Evolutionary conservation across 805 yeast genomes (phyloP).

Genomic region (Suhomyces vadensis): DNA sequence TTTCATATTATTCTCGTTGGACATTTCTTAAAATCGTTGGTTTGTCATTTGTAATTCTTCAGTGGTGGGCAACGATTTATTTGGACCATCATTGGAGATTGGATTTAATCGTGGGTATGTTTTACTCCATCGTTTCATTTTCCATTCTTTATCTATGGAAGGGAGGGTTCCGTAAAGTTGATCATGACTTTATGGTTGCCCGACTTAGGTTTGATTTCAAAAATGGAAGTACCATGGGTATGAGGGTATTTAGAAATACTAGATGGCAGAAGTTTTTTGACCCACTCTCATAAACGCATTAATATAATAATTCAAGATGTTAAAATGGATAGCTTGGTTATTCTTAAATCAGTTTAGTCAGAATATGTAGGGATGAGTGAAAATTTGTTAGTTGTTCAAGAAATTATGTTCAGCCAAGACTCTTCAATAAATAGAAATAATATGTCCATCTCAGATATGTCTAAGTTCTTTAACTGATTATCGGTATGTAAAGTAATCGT

Average conservation of each 20-base stretch:
- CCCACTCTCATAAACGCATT: conserved; percentile 24
- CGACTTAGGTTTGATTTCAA: conserved; percentile 37
- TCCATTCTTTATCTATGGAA: conserved; percentile 36
- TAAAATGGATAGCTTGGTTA: neutral
- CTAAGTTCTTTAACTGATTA: too few species aligned
- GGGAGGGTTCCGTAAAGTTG: conserved; percentile 30
- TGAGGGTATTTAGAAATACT: conserved; percentile 59
- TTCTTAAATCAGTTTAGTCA: too few species aligned
- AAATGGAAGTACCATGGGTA: conserved; percentile 57
- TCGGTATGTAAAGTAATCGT: too few species aligned
- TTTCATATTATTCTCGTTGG: conserved; percentile 43
- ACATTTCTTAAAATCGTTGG: conserved; percentile 35
- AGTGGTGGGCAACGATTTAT: conserved; percentile 78
- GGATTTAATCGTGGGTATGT: conserved; percentile 57
- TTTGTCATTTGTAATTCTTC: conserved; percentile 49
- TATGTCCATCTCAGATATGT: too few species aligned
- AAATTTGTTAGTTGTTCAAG: too few species aligned
- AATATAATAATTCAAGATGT: too few species aligned
- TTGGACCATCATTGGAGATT: conserved; percentile 72
- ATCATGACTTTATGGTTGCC: conserved; percentile 39
- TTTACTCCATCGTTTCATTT: conserved; percentile 51
- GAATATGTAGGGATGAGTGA: too few species aligned
- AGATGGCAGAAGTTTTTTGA: conserved; percentile 54
- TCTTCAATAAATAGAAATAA: too few species aligned
- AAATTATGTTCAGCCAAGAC: too few species aligned